Conservation (phyloP, 2,329 filamentous ascomycete genomes). For the Pezicula rhizophila region DNA sequence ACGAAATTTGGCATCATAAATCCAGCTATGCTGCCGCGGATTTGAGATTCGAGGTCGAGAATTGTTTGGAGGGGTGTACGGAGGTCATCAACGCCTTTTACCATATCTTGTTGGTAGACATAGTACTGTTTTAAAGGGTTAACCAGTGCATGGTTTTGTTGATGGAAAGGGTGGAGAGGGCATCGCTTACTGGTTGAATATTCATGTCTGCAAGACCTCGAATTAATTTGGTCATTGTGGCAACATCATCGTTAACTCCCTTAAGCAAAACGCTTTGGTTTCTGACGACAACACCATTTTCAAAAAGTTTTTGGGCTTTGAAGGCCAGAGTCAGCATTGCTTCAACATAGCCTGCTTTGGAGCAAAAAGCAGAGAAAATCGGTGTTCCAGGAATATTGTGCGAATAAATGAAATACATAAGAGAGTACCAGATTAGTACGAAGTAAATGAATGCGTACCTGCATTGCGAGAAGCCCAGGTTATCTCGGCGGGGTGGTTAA, state of each 20-base stretch:
- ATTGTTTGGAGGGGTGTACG: constrained; percentile 55
- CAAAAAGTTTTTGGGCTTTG: constrained; percentile 39
- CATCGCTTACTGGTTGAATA: constrained; percentile 45
- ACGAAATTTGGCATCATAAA: constrained; percentile 59
- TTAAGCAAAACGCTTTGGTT: constrained; percentile 56
- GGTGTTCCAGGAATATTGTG: too few species aligned
- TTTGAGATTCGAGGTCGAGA: constrained; percentile 48
- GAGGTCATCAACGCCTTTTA: constrained; percentile 53
- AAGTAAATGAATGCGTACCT: too few species aligned
- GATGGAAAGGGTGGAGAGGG: not conserved
- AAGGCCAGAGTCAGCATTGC: too few species aligned
- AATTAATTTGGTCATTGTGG: constrained; percentile 48
- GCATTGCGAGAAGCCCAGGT: constrained; percentile 53
- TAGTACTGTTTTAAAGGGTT: constrained; percentile 45
- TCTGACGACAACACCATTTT: constrained; percentile 47
- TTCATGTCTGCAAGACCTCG: constrained; percentile 48
- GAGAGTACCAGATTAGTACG: too few species aligned
- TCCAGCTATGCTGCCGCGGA: constrained; percentile 55
- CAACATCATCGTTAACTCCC: constrained; percentile 50
- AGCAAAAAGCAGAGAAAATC: too few species aligned
- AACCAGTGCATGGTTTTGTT: not conserved
- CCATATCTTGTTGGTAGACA: constrained; percentile 61
- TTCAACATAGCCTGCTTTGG: too few species aligned
- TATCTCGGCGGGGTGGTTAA: constrained; percentile 57
- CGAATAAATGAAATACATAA: too few species aligned